Conservation (phyloP, 1,284 basidiomycete species). For the Tranzscheliella williamsii region DNA sequence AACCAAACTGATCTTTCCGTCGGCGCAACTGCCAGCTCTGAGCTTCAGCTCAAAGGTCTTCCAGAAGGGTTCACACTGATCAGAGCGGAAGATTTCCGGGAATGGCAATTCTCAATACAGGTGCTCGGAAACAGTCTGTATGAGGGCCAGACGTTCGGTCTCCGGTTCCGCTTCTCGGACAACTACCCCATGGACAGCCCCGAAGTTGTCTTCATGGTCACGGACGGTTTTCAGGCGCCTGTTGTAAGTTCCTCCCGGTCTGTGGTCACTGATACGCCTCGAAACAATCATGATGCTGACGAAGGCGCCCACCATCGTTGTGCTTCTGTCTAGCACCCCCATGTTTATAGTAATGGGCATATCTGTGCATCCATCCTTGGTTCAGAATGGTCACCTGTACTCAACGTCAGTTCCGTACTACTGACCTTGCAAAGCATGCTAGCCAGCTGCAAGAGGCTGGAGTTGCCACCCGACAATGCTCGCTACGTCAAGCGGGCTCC, state of each 20-base stretch:
- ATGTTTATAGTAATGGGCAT: conserved; percentile 56
- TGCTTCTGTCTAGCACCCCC: conserved; percentile 21
- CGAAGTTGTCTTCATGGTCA: conserved; percentile 55
- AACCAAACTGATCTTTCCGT: neutral
- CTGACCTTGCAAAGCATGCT: conserved; percentile 59
- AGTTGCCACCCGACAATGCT: conserved; percentile 55
- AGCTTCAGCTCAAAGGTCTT: conserved; percentile 30
- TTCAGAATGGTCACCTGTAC: conserved; percentile 56
- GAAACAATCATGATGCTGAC: neutral
- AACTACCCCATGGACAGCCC: conserved; percentile 58
- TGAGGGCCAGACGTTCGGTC: conserved; percentile 46
- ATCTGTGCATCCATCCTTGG: conserved; percentile 55
- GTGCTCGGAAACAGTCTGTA: conserved; percentile 49
- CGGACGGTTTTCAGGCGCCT: conserved; percentile 50
- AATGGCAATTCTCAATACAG: conserved; percentile 44
- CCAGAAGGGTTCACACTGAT: conserved; percentile 42
- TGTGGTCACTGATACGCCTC: too few species aligned
- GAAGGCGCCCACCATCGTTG: neutral
- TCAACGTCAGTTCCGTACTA: conserved; percentile 52
- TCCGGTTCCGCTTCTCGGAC: conserved; percentile 54
- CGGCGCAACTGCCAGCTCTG: conserved; percentile 12
- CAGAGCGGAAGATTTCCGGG: conserved; percentile 44
- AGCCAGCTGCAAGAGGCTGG: conserved; percentile 52
- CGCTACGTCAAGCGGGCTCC: conserved; percentile 52
- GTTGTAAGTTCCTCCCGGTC: conserved; percentile 41